Base-by-base conservation (phyloP, 495 filamentous ascomycete species). In the Talaromyces nanjingensis region DNA sequence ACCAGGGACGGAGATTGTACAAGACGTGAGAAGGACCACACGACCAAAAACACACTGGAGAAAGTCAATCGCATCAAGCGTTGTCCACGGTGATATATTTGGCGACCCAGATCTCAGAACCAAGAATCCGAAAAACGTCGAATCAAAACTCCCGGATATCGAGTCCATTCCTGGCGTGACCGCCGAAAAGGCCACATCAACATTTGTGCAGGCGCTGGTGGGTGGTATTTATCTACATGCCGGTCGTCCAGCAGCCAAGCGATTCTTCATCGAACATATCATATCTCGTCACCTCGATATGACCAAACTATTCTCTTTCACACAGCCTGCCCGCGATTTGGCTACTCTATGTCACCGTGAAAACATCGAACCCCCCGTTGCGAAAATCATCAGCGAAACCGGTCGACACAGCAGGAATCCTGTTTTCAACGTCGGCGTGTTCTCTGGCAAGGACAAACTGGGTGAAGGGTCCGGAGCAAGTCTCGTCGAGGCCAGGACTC, bases 381-480 rank as follows among this genome's bases (percentile, higher is more conserved):
- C 94, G 34, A 84, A 93, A 59, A 82, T 98, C 47, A 78, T 96
- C 59, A 87, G 84, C 64, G 94, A 98, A 79, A 96, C 94, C 16
- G 94, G 94, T 70, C 84, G 96, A 61, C 72, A 80, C 68, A 91
- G 86, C 66, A 84, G 90, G 70, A 85, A 87, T 66, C 93, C 94
- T 8, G 94, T 98, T 39, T 98, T 90, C 69, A 85, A 96, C n/a
- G 91, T 98, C 14, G 96, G 93, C 25, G 91, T 98, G 63, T 98
- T 87, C 78, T 90, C 87, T 47, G 96, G 93, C 22, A 75, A 82
- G 63, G 92, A 98, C 70, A 89, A 91, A 82, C 79, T 98, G 56
- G 93, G 94, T 60, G 93, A 98, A 76, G 96, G 86, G 33, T 78
- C 85, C 63, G 94, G 88, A 39, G 74, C 84, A 58, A 90, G 82